Conservation (phyloP, 1,284 basidiomycete genomes). For the Heterobasidion annosum region DNA sequence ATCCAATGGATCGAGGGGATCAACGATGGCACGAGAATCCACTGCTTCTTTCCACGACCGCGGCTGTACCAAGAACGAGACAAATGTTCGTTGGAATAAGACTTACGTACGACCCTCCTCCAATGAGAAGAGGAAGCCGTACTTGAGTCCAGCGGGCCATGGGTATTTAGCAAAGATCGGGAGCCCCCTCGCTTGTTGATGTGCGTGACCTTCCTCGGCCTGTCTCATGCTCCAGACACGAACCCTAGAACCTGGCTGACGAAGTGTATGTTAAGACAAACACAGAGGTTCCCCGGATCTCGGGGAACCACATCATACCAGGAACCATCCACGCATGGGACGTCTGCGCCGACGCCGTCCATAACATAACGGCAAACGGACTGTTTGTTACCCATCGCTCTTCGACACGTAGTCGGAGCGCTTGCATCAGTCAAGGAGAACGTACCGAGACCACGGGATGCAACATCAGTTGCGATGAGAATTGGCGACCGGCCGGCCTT, state of each 20-base stretch:
- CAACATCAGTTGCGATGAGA: conserved; percentile 96
- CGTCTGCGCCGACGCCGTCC: conserved; percentile 6
- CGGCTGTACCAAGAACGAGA: conserved; percentile 34
- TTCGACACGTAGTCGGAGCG: conserved; percentile 23
- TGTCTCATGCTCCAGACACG: conserved; percentile 42
- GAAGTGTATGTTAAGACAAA: conserved; percentile 12
- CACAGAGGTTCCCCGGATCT: conserved; percentile 7
- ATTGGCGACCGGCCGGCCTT: conserved; percentile 97
- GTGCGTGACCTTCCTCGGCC: conserved; percentile 34
- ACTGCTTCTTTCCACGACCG: conserved; percentile 34
- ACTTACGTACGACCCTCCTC: conserved; percentile 20
- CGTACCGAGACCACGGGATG: conserved; percentile 99
- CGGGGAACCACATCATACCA: conserved; percentile 13
- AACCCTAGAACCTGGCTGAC: conserved; percentile 33
- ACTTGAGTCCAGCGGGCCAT: conserved; percentile 22
- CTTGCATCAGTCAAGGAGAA: conserved; percentile 32
- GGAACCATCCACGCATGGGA: neutral
- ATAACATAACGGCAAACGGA: conserved; percentile 7
- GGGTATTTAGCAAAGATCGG: conserved; percentile 26
- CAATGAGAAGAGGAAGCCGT: conserved; percentile 23
- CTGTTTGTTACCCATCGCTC: conserved; percentile 15
- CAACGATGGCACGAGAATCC: conserved; percentile 21
- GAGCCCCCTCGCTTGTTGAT: conserved; percentile 32
- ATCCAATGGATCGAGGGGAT: conserved; percentile 24
- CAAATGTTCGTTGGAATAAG: conserved; percentile 32